A percentile compares a stretch with the other conserved stretches of the same genome.
These are phyloP conservation scores for Poronia punctata DNA, from an alignment of 495 filamentous ascomycete genomes.

Conservation along the genomic window DNA sequence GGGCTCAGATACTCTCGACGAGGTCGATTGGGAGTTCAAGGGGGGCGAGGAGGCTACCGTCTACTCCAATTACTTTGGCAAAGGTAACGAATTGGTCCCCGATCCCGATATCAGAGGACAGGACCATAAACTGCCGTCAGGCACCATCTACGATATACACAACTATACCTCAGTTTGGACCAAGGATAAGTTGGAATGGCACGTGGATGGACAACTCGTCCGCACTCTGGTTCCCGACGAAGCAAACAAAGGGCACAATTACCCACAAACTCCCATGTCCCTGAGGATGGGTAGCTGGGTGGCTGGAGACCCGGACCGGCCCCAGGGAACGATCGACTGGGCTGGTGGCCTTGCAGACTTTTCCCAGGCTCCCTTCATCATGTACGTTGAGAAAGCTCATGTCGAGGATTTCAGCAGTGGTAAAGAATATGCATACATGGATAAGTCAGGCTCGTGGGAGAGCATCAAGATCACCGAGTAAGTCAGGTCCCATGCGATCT, in stretches of 20 bases:
- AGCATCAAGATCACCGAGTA: constrained; percentile 64
- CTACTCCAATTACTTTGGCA: constrained; percentile 83
- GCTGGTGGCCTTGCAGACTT: constrained; percentile 75
- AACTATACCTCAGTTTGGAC: constrained; percentile 88
- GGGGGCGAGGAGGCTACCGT: constrained; percentile 56
- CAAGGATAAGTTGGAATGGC: constrained; percentile 59
- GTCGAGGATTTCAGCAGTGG: constrained; percentile 64
- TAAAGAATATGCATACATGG: constrained; percentile 61
- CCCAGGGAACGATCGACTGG: constrained; percentile 55
- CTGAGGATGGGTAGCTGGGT: constrained; percentile 81
- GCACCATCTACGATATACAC: constrained; percentile 49
- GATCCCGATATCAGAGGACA: constrained; percentile 43
- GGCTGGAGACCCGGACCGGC: constrained; percentile 64
- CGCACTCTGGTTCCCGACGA: constrained; percentile 59
- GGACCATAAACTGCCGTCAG: constrained; percentile 40
- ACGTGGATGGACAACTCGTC: constrained; percentile 62
- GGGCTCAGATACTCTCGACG: constrained; percentile 78
- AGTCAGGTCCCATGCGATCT: constrained; percentile 18
- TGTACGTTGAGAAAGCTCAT: constrained; percentile 62
- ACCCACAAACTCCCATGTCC: constrained; percentile 83
- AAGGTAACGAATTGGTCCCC: constrained; percentile 48
- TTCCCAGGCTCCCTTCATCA: constrained; percentile 60
- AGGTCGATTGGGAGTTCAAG: constrained; percentile 87
- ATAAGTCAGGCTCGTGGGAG: constrained; percentile 57
- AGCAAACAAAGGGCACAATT: constrained; percentile 57